A percentile compares a stretch with the other conserved stretches of the same genome.
These are phyloP conservation scores for Marvania coccoides DNA, from an alignment of 139 green algal species.

Conservation along the genomic window DNA sequence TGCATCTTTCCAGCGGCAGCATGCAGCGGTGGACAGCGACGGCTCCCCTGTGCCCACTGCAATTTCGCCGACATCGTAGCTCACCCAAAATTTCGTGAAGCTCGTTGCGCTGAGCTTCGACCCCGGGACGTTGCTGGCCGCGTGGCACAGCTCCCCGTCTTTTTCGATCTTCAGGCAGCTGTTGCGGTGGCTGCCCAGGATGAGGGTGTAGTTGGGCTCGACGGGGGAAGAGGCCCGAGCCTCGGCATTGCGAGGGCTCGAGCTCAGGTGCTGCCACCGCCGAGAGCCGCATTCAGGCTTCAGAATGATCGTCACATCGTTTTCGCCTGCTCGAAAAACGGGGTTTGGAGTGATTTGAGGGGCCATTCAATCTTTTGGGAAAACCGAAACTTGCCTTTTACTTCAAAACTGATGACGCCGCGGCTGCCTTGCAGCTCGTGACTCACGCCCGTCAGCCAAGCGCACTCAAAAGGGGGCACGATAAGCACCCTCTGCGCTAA, in stretches of 20 bases:
- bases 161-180: constrained; percentile 76
- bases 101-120: constrained; percentile 1
- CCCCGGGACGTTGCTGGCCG: constrained; percentile 19
- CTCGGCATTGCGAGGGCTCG: not conserved
- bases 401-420: constrained; percentile 60
- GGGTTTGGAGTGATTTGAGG: not conserved
- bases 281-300: constrained; percentile 55
- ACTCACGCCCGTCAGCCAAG: constrained; percentile 59
- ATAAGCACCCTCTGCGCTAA: constrained; percentile 52
- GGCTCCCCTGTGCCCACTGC: constrained; percentile 39
- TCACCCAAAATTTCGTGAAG: constrained; percentile 60
- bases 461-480: constrained; percentile 75
- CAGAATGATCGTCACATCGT: constrained; percentile 72
- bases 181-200: constrained; percentile 80
- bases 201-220: constrained; percentile 76
- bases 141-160: constrained; percentile 39
- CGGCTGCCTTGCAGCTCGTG: constrained; percentile 28
- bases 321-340: constrained; percentile 43
- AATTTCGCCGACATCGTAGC: constrained; percentile 43
- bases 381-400: constrained; percentile 38
- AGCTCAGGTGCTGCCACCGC: constrained; percentile 55
- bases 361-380: constrained; percentile 5
- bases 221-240: not conserved
- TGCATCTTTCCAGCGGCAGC: constrained; percentile 48
- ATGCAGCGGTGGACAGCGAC: constrained; percentile 17